Percentiles rank a stretch among this genome's conserved stretches.
Evolutionary conservation across 2,329 filamentous ascomycete species (phyloP).

Genomic region (Arthrobotrys megalospora): DNA sequence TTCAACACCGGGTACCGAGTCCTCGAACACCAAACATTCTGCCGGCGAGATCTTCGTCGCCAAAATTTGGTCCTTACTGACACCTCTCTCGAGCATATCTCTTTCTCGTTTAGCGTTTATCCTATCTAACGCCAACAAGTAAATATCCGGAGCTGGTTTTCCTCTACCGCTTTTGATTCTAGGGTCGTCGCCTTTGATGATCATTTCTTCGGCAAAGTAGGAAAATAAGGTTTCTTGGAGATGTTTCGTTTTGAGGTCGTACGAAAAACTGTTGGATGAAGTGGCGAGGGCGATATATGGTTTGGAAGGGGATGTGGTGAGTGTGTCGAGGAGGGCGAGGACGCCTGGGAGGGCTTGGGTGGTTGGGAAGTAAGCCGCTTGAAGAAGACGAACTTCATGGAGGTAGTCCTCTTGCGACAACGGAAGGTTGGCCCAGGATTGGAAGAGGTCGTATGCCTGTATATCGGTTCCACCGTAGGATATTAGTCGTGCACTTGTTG

Average conservation of each 20-base stretch:
- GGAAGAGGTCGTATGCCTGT: slow-evolving; percentile 76
- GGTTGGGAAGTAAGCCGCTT: slow-evolving; percentile 79
- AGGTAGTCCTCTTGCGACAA: slow-evolving; percentile 80
- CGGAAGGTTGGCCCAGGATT: slow-evolving; percentile 88
- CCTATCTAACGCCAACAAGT: slow-evolving; percentile 84
- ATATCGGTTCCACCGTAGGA: slow-evolving; percentile 8
- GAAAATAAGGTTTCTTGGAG: slow-evolving; percentile 73
- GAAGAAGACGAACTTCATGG: slow-evolving; percentile 74
- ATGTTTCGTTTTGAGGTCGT: slow-evolving; percentile 80
- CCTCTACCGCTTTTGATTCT: slow-evolving; percentile 84
- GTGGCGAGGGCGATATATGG: slow-evolving; percentile 82
- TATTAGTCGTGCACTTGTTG: slow-evolving; percentile 13
- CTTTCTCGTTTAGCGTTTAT: slow-evolving; percentile 78
- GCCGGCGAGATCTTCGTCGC: slow-evolving; percentile 77
- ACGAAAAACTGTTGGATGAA: slow-evolving; percentile 80
- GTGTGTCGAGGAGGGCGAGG: slow-evolving; percentile 75
- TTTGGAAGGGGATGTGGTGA: slow-evolving; percentile 72
- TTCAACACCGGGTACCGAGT: slow-evolving; percentile 93
- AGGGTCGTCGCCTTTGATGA: slow-evolving; percentile 86
- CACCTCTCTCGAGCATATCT: slow-evolving; percentile 53
- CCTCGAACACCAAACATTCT: slow-evolving; percentile 96
- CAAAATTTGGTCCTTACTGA: slow-evolving; percentile 47
- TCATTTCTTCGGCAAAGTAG: slow-evolving; percentile 78
- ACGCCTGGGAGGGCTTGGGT: slow-evolving; percentile 87
- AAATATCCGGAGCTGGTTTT: slow-evolving; percentile 96